Conservation (phyloP, 148 eudicot genomes). For the Amaranthus hypochondriacus region DNA sequence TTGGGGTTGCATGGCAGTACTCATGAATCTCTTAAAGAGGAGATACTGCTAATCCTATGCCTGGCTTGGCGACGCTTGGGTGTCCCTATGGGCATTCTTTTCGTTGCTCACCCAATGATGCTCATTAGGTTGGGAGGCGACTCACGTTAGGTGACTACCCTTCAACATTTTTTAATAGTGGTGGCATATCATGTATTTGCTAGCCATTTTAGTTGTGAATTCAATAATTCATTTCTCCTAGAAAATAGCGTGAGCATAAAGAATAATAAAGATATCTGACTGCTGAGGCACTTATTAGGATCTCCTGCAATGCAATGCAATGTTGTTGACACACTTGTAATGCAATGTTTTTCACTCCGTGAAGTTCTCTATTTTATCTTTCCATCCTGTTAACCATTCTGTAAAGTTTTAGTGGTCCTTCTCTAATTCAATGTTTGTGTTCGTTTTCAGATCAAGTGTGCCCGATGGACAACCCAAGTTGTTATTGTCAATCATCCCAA, state of each 20-base stretch:
- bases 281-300: neutral
- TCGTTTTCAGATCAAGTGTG: constrained; percentile 65
- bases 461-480: constrained; percentile 90
- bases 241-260: too few species aligned
- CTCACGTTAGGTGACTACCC: too few species aligned
- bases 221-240: neutral
- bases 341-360: neutral
- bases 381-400: neutral
- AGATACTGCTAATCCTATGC: too few species aligned
- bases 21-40: too few species aligned
- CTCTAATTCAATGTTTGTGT: neutral
- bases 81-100: too few species aligned
- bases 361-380: neutral
- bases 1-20: too few species aligned
- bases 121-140: too few species aligned
- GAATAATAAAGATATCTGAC: neutral
- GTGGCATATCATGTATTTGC: neutral
- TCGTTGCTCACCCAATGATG: too few species aligned
- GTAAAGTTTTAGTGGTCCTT: neutral
- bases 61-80: too few species aligned
- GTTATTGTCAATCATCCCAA: constrained; percentile 69
- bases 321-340: neutral
- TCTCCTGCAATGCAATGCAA: neutral
- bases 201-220: neutral
- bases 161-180: too few species aligned